Base-by-base conservation (phyloP, 176 grass and related monocot species). In the Phyllostachys edulis region DNA sequence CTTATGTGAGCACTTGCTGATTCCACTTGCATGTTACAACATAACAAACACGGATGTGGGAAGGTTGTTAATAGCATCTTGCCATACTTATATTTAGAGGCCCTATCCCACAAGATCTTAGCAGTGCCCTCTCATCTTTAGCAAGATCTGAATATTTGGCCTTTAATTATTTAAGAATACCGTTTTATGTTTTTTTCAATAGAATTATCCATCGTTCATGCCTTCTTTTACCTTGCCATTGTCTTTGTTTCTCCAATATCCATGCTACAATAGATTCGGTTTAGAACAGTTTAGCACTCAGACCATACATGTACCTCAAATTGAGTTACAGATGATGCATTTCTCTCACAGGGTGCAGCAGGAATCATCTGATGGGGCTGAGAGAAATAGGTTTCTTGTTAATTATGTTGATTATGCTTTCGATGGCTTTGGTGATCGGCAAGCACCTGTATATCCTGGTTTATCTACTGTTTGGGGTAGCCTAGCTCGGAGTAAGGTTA, bases 381-480 rank as follows among this genome's bases (percentile, higher is more conserved):
- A 96, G 65, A 88, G 96, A 92, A 99, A 99, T 89, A 90, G 75
- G 73, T 99, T 92, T 89, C 93, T 99, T 81, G 90, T 99, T 67
- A 94, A 90, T 81, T 96, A 99, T 81, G 96, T 99, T 83, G 96
- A 99, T 89, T 96, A 86, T 94, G 83, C 93, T 87, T 99, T 96
- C 2, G 93, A 96, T 60, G 89, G 96, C 82, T 99, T 99, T 46
- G 90, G 93, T 75, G 96, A 92, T 61, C 87, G 89, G 41, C 96
- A 99, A 87, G 66, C 91, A 76, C 93, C 89, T 77, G 96, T 99
- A 55, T 99, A 99, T 69, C 93, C 96, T 93, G 96, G 96, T 86
- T 83, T 99, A 23, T 92, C 96, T 83, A 99, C 96, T 89, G 96
- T 99, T 69, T 99, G 96, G 96, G 96, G 96, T 51, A 99, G 96